These are phyloP conservation scores for Poa pratensis DNA, from an alignment of 176 grass and related monocot species.

Conservation along the genomic window DNA sequence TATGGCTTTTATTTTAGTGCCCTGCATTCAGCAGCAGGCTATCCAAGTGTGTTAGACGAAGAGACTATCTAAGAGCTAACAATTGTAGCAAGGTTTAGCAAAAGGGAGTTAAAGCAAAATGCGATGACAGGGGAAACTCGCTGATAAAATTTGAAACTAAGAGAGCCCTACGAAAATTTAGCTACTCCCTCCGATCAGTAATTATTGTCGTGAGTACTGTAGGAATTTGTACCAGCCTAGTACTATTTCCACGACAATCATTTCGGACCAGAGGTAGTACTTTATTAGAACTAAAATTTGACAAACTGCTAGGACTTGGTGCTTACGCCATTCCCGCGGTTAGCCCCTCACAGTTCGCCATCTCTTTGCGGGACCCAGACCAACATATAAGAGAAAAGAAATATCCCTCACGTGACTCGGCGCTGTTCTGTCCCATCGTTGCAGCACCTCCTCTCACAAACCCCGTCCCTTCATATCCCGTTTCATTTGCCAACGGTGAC, in stretches of 20 bases:
- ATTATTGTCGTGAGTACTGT: too few relatives aligned
- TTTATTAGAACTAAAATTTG: background rate
- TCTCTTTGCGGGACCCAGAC: background rate
- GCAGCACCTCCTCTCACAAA: background rate
- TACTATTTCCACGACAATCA: too few relatives aligned
- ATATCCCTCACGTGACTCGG: background rate
- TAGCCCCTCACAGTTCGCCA: background rate
- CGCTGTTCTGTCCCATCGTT: background rate
- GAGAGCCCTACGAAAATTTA: background rate
- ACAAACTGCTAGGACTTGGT: background rate
- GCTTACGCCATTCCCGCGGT: background rate
- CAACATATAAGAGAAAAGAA: background rate
- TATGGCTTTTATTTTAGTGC: background rate
- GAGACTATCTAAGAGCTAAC: conserved; percentile 8
- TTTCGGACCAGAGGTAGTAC: background rate
- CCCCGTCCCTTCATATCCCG: background rate
- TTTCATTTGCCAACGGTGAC: background rate
- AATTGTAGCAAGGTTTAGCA: background rate
- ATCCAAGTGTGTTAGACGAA: background rate
- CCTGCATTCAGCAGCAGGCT: background rate
- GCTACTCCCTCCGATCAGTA: background rate
- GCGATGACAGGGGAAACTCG: background rate
- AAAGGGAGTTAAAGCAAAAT: too few relatives aligned
- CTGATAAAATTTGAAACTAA: background rate
- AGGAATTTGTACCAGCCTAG: too few relatives aligned